Conservation (phyloP, 768 basidiomycete species). For the Mycena pura region DNA sequence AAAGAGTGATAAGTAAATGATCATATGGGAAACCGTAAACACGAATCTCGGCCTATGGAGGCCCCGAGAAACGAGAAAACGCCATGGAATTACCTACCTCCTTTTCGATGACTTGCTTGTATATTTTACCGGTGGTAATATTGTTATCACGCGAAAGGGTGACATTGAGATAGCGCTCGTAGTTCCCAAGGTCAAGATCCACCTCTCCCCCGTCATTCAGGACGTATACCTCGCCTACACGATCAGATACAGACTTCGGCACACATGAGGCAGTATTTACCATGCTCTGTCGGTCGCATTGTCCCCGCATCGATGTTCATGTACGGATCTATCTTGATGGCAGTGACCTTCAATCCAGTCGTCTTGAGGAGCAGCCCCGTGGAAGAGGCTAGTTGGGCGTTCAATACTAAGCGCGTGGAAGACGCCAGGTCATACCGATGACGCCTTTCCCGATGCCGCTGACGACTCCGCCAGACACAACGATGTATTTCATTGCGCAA, state of each 20-base stretch:
- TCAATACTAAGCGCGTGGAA: constrained; percentile 25
- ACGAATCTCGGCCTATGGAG: background rate
- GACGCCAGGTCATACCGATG: constrained; percentile 73
- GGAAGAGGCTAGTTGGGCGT: constrained; percentile 76
- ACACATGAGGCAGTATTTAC: constrained; percentile 45
- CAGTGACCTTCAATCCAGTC: constrained; percentile 93
- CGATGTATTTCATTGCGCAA: constrained; percentile 86
- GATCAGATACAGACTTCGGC: constrained; percentile 3
- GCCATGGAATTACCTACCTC: constrained; percentile 65
- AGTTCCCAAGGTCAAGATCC: constrained; percentile 97
- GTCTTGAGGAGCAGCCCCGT: constrained; percentile 96
- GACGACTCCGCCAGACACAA: constrained; percentile 96
- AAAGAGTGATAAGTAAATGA: background rate
- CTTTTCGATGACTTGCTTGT: constrained; percentile 94
- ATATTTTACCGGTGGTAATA: constrained; percentile 98
- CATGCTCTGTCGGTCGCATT: constrained; percentile 98
- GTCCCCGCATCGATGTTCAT: constrained; percentile 99
- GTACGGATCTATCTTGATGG: constrained; percentile 99
- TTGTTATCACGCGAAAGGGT: constrained; percentile 96
- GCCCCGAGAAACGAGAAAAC: background rate
- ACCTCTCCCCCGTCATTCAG: constrained; percentile 99
- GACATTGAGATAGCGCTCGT: constrained; percentile 96
- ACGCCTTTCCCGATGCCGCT: constrained; percentile 99
- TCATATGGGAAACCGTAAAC: background rate
- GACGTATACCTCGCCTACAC: constrained; percentile 92